Conservation (phyloP, 345 rosid genomes). For the Hypericum androsaemum region DNA sequence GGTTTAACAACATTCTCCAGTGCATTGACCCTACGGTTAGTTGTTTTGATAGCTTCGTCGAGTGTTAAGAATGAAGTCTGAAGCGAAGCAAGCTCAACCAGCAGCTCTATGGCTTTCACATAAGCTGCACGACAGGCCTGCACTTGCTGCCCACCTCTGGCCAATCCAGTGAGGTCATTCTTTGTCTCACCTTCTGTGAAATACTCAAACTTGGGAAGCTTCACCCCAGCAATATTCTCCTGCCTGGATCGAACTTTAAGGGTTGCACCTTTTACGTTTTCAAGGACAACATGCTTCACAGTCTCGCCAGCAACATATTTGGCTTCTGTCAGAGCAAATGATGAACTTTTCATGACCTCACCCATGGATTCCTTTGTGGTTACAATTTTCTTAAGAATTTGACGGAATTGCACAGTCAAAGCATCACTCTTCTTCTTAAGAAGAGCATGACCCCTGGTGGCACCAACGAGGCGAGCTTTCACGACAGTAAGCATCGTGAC, state of each 20-base stretch:
- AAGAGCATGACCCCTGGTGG: slow-evolving; percentile 5
- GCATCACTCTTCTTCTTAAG: slow-evolving; percentile 7
- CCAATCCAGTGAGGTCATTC: slow-evolving; percentile 4
- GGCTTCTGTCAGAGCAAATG: slow-evolving; percentile 2
- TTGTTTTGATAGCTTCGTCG: slow-evolving; percentile 1
- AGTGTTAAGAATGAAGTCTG: slow-evolving; percentile 5
- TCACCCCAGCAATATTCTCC: neutral
- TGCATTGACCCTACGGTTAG: slow-evolving; percentile 2
- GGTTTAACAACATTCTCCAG: slow-evolving; percentile 3
- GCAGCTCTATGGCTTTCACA: neutral
- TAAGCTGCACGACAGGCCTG: too few relatives aligned
- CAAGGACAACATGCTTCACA: neutral
- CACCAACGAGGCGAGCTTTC: slow-evolving; percentile 5
- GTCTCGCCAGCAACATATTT: slow-evolving; percentile 3
- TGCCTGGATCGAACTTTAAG: slow-evolving; percentile 5
- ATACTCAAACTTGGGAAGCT: neutral
- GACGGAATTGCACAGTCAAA: too few relatives aligned
- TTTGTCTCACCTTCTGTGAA: slow-evolving; percentile 1
- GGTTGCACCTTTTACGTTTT: neutral
- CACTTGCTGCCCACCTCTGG: neutral
- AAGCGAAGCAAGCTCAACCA: slow-evolving; percentile 3
- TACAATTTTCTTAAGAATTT: neutral
- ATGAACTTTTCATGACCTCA: slow-evolving; percentile 2
- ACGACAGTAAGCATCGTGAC: neutral
- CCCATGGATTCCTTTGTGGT: slow-evolving; percentile 5